phyloP scores from a whole-genome alignment of 2,329 filamentous ascomycete genomes.

The Corniculantispora saksenae region DNA sequence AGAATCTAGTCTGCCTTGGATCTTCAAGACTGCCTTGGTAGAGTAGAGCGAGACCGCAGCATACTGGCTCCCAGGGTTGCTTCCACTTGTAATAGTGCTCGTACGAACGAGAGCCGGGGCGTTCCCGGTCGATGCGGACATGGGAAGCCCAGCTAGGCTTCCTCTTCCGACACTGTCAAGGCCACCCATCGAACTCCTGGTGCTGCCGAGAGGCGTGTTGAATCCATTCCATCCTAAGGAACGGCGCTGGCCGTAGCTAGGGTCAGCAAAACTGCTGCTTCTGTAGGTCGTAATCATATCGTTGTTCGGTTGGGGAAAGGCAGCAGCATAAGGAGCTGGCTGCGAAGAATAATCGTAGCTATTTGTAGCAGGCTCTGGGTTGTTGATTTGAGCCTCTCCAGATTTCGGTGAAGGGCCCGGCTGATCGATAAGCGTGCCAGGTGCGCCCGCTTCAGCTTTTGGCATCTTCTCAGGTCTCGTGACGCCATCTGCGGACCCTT shows the following conservation, averaged over 20 bases:
- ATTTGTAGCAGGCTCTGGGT: constrained; percentile 45
- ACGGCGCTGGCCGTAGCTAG: constrained; percentile 45
- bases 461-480: constrained; percentile 38
- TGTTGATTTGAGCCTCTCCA: constrained; percentile 38
- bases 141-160: constrained; percentile 49
- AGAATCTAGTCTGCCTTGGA: constrained; percentile 78
- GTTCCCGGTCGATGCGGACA: constrained; percentile 40
- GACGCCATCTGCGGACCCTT: constrained; percentile 50
- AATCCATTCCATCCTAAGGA: constrained; percentile 46
- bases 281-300: constrained; percentile 60
- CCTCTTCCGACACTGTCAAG: constrained; percentile 47
- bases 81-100: constrained; percentile 50
- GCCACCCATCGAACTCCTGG: constrained; percentile 43
- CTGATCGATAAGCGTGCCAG: constrained; percentile 40
- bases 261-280: constrained; percentile 52
- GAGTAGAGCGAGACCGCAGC: constrained; percentile 82
- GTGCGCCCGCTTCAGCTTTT: constrained; percentile 40
- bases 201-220: constrained; percentile 40
- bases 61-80: constrained; percentile 51
- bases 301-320: constrained; percentile 45
- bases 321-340: constrained; percentile 39
- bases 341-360: constrained; percentile 49
- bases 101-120: constrained; percentile 56
- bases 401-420: constrained; percentile 45
- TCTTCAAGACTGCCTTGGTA: constrained; percentile 80